Evolutionary conservation across 129 eudicot genomes (phyloP).

Genomic region (Helianthus tuberosus): DNA sequence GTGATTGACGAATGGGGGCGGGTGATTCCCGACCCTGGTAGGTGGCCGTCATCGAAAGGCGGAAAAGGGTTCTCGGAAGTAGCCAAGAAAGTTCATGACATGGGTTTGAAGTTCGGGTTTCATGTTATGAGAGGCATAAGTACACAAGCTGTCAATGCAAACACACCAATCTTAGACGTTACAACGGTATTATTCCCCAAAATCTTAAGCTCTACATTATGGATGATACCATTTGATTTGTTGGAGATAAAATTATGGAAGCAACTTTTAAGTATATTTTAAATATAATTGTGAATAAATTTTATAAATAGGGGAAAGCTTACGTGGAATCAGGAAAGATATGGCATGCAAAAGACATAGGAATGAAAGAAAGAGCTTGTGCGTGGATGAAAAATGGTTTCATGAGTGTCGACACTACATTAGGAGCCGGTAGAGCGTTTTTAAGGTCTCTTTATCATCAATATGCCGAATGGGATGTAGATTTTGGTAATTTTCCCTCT

Average conservation of each 20-base stretch:
- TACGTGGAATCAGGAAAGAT: constrained; percentile 68
- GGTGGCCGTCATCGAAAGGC: constrained; percentile 90
- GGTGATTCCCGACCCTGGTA: constrained; percentile 84
- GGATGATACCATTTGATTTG: background rate
- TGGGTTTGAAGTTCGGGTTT: constrained; percentile 97
- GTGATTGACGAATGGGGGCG: constrained; percentile 98
- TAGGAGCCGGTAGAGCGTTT: constrained; percentile 95
- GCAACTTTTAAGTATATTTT: background rate
- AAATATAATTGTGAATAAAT: background rate
- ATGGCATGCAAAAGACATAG: constrained; percentile 90
- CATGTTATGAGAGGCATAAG: constrained; percentile 99
- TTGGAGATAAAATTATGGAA: background rate
- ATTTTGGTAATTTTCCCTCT: constrained; percentile 61
- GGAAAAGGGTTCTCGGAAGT: constrained; percentile 78
- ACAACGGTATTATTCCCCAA: constrained; percentile 60
- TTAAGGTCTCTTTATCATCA: constrained; percentile 88
- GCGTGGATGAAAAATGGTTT: constrained; percentile 91
- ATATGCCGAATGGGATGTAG: constrained; percentile 93
- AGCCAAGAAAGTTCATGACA: constrained; percentile 74
- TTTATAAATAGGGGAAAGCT: constrained; percentile 59
- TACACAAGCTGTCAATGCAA: constrained; percentile 89
- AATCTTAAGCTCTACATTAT: background rate
- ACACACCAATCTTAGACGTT: constrained; percentile 84
- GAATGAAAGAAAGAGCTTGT: constrained; percentile 72
- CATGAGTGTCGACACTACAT: constrained; percentile 83